Evolutionary conservation across 2,329 filamentous ascomycete species (phyloP).

Genomic region (Pseudocercospora fuligena): DNA sequence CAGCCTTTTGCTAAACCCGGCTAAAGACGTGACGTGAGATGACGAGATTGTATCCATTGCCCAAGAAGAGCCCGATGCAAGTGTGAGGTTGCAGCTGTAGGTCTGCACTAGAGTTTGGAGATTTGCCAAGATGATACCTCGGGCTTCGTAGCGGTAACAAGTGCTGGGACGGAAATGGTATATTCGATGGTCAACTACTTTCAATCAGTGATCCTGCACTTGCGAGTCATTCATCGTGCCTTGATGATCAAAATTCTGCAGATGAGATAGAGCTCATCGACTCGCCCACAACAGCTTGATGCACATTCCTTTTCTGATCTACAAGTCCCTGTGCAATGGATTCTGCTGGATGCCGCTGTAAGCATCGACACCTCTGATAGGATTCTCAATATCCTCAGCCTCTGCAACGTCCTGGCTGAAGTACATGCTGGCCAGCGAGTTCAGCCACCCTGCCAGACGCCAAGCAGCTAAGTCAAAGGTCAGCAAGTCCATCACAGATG

Average conservation of each 20-base stretch:
- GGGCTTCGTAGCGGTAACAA: too few relatives aligned
- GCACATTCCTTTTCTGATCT: neutral
- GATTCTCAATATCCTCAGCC: neutral
- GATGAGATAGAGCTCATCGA: neutral
- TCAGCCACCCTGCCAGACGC: conserved; percentile 47
- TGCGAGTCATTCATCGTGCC: neutral
- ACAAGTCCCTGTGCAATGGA: neutral
- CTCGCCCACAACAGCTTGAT: neutral
- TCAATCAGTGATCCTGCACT: neutral
- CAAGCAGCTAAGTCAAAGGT: conserved; percentile 35
- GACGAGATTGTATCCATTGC: too few relatives aligned
- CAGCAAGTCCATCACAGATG: neutral
- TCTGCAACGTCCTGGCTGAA: neutral
- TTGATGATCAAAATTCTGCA: neutral
- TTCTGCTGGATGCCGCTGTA: neutral
- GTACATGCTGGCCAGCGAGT: conserved; percentile 37
- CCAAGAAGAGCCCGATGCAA: too few relatives aligned
- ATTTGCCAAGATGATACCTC: too few relatives aligned
- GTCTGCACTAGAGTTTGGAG: too few relatives aligned
- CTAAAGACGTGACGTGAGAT: too few relatives aligned
- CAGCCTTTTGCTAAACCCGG: too few relatives aligned
- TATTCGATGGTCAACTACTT: neutral
- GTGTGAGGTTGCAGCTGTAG: too few relatives aligned
- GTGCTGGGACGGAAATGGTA: too few relatives aligned
- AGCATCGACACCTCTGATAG: neutral